phyloP scores from a whole-genome alignment of 768 basidiomycete species.

The Leucocoprinus leucothites region DNA sequence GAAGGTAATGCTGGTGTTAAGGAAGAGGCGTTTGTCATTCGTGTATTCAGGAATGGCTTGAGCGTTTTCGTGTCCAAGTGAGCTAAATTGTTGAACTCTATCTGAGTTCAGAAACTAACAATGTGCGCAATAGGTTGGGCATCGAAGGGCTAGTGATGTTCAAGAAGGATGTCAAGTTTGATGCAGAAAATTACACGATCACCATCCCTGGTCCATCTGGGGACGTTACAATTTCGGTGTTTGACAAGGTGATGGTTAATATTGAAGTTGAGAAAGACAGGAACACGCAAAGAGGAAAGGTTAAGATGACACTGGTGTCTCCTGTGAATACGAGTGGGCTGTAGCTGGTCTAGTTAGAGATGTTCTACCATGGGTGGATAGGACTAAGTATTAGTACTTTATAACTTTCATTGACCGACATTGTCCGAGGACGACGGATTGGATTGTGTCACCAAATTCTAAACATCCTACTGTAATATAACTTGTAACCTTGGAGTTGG shows the following conservation, averaged over 20 bases:
- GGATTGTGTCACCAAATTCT: too few species aligned
- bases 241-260: slow-evolving; percentile 90
- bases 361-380: too few species aligned
- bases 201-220: slow-evolving; percentile 50
- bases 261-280: slow-evolving; percentile 93
- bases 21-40: slow-evolving; percentile 91
- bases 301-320: slow-evolving; percentile 75
- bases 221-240: slow-evolving; percentile 73
- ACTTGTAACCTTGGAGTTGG: too few species aligned
- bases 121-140: slow-evolving; percentile 59
- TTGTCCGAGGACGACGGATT: too few species aligned
- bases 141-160: slow-evolving; percentile 94
- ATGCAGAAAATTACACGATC: slow-evolving; percentile 87
- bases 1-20: slow-evolving; percentile 38
- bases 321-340: slow-evolving; percentile 56
- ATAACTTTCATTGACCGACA: too few species aligned
- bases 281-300: slow-evolving; percentile 87
- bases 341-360: slow-evolving; percentile 18
- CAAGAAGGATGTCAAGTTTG: slow-evolving; percentile 85
- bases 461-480: too few species aligned
- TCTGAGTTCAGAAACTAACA: not conserved
- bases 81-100: slow-evolving; percentile 26
- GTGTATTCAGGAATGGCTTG: slow-evolving; percentile 91
- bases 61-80: slow-evolving; percentile 96
- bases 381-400: too few species aligned